A percentile compares a stretch with the other conserved stretches of the same genome.
Evolutionary conservation across 164 flowering plant genomes (phyloP).

Genomic region (Vitis rupestris): DNA sequence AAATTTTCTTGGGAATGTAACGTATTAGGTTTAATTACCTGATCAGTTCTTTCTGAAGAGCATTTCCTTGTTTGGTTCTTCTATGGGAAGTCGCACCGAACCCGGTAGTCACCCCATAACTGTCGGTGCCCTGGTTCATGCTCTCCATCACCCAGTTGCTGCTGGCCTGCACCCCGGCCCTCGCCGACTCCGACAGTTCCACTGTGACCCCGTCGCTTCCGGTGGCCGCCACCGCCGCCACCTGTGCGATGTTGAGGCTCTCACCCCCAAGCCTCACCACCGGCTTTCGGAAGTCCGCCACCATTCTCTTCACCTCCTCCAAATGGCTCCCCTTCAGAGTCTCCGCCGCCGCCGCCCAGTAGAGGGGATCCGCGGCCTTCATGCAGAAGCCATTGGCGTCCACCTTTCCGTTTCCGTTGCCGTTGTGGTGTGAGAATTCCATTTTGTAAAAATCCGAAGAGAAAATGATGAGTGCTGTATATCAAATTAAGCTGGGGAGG

Average conservation of each 20-base stretch:
- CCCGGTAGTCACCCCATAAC: slow-evolving; percentile 67
- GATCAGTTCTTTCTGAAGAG: slow-evolving; percentile 41
- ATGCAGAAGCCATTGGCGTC: slow-evolving; percentile 12
- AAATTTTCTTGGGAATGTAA: no score
- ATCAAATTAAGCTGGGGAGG: no score
- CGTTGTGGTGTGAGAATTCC: slow-evolving; percentile 9
- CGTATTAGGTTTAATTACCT: slow-evolving; percentile 21
- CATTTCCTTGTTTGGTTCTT: slow-evolving; percentile 44
- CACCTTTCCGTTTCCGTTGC: slow-evolving; percentile 8
- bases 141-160: slow-evolving; percentile 70
- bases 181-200: slow-evolving; percentile 49
- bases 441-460: not conserved
- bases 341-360: slow-evolving; percentile 58
- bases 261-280: slow-evolving; percentile 44
- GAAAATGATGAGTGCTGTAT: no score
- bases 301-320: slow-evolving; percentile 57
- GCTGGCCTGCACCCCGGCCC: slow-evolving; percentile 56
- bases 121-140: slow-evolving; percentile 58
- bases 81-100: slow-evolving; percentile 71
- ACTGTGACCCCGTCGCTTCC: slow-evolving; percentile 27
- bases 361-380: slow-evolving; percentile 36
- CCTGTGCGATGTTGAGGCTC: slow-evolving; percentile 46
- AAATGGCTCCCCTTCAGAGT: slow-evolving; percentile 48
- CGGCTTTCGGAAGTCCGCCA: slow-evolving; percentile 47
- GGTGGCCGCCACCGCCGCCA: slow-evolving; percentile 43